A percentile compares a stretch with the other conserved stretches of the same genome.
These are phyloP conservation scores for Metschnikowia amazonensis DNA, from an alignment of 805 yeast genomes.

Conservation along the genomic window DNA sequence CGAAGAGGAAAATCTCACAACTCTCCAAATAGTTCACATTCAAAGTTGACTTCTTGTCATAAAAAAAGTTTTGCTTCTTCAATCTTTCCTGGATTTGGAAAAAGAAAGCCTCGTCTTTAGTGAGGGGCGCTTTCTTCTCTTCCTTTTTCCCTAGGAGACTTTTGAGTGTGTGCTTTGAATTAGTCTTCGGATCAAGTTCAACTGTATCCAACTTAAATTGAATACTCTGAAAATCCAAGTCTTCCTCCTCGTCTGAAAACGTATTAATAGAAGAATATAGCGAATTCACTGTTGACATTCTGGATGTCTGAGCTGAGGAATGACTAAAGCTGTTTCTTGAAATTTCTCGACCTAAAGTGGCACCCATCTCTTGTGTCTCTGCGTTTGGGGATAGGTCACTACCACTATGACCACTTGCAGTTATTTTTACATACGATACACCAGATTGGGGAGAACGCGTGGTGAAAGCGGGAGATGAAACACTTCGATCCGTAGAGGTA, in stretches of 20 bases:
- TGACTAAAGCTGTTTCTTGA: neutral
- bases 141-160: constrained; percentile 9
- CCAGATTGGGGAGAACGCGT: neutral
- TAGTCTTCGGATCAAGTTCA: constrained; percentile 5
- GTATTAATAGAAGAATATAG: constrained; percentile 8
- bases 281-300: constrained; percentile 6
- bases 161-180: constrained; percentile 6
- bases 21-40: constrained; percentile 17
- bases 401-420: neutral
- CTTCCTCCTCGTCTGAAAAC: constrained; percentile 8
- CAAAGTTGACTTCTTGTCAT: constrained; percentile 9
- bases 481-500: neutral
- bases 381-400: neutral
- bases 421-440: neutral
- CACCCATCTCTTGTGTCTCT: neutral
- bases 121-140: neutral
- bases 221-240: constrained; percentile 17
- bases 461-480: neutral
- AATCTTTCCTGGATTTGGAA: constrained; percentile 7
- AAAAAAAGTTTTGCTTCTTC: constrained; percentile 5
- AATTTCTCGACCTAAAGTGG: constrained; percentile 2
- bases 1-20: constrained; percentile 22
- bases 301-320: neutral
- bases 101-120: constrained; percentile 11
- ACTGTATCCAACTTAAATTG: constrained; percentile 7